Base-by-base conservation (phyloP, 1,284 basidiomycete genomes). In the Naganishia cerealis region DNA sequence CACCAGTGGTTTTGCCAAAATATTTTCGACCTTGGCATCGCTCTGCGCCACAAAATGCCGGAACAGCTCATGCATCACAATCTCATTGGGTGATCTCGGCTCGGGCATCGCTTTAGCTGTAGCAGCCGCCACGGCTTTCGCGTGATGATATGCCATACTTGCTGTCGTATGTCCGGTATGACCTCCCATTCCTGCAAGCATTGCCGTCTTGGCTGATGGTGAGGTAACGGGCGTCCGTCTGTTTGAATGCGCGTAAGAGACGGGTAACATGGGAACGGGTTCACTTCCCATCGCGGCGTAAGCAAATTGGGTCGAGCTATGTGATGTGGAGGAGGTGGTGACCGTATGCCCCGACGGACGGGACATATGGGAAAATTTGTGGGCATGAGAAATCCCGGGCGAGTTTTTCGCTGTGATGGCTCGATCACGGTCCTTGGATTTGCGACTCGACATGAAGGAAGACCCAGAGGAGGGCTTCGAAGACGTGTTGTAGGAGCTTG, bases 41-140 rank as follows among this genome's bases (percentile, higher is more conserved):
- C 90, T 90, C 2, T 86, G 82, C 0, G 88, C 85, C 3, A 89
- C 89, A 74, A 94, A 94, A 7, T 89, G 86, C 62, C 90, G 88
- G 78, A 94, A 93, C 8, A 94, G 85, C 0, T 91, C 90, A 75
- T 92, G 89, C 40, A 94, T 80, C 1, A 92, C 92, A 74, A 90
- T 92, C 73, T 94, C 92, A 0, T 88, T 88, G 0, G 92, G 92
- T 13, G 89, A 91, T 74, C 74, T 73, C 0, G 72, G 78, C 78
- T 57, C 72, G 62, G 24, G 75, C 73, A 68, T 77, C 75, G 61
- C 77, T 53, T 63, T 63, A 15, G 61, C 61, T 1, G 61, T 50
- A 2, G 50, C 61, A 21, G 61, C 61, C n/a, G 61, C 61, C 4
- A 40, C 50, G 12, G 50, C 50, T 43, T 50, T 42, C 33, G 61